Conservation (phyloP, 192 early-diverging fungal genomes). For the Coemansia sp. region DNA sequence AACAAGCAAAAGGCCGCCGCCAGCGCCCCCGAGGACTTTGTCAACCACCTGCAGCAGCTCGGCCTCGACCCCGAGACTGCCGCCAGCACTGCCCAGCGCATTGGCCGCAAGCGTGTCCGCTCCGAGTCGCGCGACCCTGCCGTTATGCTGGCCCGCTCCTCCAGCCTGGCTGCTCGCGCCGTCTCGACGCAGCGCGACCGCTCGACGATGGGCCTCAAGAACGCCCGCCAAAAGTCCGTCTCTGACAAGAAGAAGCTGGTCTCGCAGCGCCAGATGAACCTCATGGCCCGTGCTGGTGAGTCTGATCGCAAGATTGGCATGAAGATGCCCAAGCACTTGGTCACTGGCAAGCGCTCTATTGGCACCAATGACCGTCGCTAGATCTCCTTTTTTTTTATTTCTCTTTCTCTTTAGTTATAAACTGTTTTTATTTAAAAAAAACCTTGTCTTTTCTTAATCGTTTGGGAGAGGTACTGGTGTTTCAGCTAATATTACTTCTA, state of each 20-base stretch:
- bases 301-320: conserved; percentile 88
- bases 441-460: no score
- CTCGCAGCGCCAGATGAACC: conserved; percentile 73
- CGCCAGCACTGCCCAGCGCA: conserved; percentile 59
- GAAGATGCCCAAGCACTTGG: conserved; percentile 99
- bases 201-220: conserved; percentile 76
- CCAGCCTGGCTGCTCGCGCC: conserved; percentile 64
- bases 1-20: conserved; percentile 43
- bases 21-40: conserved; percentile 63
- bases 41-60: conserved; percentile 67
- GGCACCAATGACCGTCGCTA: conserved; percentile 85
- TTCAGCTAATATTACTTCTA: no score
- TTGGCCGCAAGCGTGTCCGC: conserved; percentile 78
- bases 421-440: no score
- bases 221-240: conserved; percentile 47
- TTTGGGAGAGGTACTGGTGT: no score
- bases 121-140: conserved; percentile 68
- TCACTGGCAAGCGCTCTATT: conserved; percentile 84
- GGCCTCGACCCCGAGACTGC: conserved; percentile 72
- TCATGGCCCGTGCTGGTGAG: conserved; percentile 85
- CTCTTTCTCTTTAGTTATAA: background rate
- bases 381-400: conserved; percentile 6
- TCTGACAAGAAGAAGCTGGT: conserved; percentile 79
- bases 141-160: conserved; percentile 60
- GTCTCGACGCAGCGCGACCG: conserved; percentile 64